Conservation (phyloP, 2,329 filamentous ascomycete genomes). For the Didymella arachidicola region DNA sequence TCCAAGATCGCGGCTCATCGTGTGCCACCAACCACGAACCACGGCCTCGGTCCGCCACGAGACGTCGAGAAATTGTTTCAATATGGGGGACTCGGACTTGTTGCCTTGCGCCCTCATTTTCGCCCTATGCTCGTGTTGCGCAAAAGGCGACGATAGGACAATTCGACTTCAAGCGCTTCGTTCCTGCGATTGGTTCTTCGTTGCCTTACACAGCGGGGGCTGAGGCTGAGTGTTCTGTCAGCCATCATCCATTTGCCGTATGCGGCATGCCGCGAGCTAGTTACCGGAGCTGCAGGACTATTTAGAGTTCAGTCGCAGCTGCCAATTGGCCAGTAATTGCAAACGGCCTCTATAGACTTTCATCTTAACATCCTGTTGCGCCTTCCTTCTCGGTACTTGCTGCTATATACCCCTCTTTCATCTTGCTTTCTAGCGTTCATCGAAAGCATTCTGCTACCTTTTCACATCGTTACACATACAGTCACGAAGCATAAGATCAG, state of each 20-base stretch:
- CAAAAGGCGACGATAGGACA: not conserved
- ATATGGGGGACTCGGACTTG: not conserved
- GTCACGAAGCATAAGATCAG: not conserved
- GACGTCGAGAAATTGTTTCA: not conserved
- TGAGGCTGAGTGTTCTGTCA: slow-evolving; percentile 30
- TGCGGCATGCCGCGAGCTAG: slow-evolving; percentile 23
- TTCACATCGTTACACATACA: not conserved
- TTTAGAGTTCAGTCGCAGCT: slow-evolving; percentile 3
- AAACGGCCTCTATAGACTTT: not conserved
- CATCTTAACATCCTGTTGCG: not conserved
- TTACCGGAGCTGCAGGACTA: slow-evolving; percentile 16
- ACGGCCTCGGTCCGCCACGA: slow-evolving; percentile 6
- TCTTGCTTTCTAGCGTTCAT: not conserved
- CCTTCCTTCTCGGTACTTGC: not conserved
- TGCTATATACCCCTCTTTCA: not conserved
- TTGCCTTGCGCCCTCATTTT: slow-evolving; percentile 8
- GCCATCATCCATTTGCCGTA: slow-evolving; percentile 26
- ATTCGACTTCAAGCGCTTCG: not conserved
- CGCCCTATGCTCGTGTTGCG: not conserved
- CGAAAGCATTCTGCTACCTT: not conserved
- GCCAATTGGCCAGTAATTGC: slow-evolving; percentile 12
- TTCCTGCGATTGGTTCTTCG: slow-evolving; percentile 11
- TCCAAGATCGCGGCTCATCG: slow-evolving; percentile 8
- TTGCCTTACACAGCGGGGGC: slow-evolving; percentile 23
- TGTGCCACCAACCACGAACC: slow-evolving; percentile 13